phyloP scores from a whole-genome alignment of 345 rosid species.

The Moricandia arvensis region DNA sequence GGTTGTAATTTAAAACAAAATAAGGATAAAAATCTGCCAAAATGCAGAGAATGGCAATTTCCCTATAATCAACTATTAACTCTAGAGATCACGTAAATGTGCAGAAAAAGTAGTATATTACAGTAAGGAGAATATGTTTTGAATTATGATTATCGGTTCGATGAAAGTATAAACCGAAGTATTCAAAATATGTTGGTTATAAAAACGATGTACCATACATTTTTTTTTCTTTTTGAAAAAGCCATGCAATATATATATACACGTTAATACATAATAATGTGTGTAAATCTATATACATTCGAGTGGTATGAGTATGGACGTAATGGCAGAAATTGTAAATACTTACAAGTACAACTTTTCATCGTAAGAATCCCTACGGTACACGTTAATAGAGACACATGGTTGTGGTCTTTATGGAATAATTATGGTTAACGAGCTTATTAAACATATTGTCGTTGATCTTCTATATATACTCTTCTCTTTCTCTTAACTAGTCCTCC shows the following conservation, averaged over 20 bases:
- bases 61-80: too few relatives aligned
- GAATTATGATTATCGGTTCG: too few relatives aligned
- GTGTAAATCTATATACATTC: not conserved
- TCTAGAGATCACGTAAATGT: too few relatives aligned
- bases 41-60: too few relatives aligned
- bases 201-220: not conserved
- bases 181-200: not conserved
- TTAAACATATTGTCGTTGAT: too few relatives aligned
- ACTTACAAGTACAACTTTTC: slow-evolving; percentile 17
- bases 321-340: slow-evolving; percentile 26
- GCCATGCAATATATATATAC: not conserved
- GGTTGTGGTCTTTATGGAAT: too few relatives aligned
- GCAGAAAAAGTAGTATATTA: too few relatives aligned
- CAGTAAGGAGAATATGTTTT: too few relatives aligned
- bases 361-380: slow-evolving; percentile 30
- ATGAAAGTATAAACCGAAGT: not conserved
- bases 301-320: too few relatives aligned
- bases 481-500: not conserved
- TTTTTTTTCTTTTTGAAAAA: too few relatives aligned
- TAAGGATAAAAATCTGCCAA: too few relatives aligned
- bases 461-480: not conserved
- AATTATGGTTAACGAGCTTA: not conserved
- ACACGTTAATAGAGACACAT: slow-evolving; percentile 40
- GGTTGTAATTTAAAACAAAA: too few relatives aligned
- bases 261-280: not conserved